A percentile compares a stretch with the other conserved stretches of the same genome.
Evolutionary conservation across 768 basidiomycete species (phyloP).

Genomic region (Saitozyma podzolica): DNA sequence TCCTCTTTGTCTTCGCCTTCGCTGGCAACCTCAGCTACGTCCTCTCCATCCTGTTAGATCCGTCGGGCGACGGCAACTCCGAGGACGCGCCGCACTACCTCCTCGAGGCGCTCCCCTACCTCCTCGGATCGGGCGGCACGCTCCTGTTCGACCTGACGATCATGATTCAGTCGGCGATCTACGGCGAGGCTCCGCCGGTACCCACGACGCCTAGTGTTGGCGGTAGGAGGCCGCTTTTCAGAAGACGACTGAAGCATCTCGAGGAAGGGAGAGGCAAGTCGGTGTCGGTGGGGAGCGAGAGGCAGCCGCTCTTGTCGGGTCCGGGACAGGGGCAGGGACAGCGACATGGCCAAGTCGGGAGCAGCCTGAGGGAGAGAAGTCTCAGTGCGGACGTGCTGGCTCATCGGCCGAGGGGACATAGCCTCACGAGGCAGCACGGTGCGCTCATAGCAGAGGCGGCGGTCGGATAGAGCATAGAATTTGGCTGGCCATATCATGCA

Average conservation of each 20-base stretch:
- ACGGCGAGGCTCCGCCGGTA: constrained; percentile 54
- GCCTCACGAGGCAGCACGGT: too few relatives aligned
- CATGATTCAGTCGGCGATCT: constrained; percentile 78
- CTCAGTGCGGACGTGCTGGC: too few relatives aligned
- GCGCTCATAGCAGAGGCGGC: too few relatives aligned
- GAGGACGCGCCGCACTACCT: constrained; percentile 67
- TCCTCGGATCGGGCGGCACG: constrained; percentile 89
- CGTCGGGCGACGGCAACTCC: constrained; percentile 54
- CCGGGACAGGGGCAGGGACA: neutral
- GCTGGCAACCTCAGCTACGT: constrained; percentile 93
- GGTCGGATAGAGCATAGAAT: too few relatives aligned
- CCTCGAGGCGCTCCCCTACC: constrained; percentile 83
- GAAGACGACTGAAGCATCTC: constrained; percentile 17
- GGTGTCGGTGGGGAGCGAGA: constrained; percentile 7
- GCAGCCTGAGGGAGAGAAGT: too few relatives aligned
- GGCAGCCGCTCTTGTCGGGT: constrained; percentile 19
- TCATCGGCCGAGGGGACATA: too few relatives aligned
- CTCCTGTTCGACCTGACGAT: constrained; percentile 91
- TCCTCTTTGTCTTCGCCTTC: constrained; percentile 90
- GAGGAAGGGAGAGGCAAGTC: constrained; percentile 25
- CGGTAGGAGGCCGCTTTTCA: constrained; percentile 2
- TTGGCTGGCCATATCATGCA: too few relatives aligned
- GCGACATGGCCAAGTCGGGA: too few relatives aligned
- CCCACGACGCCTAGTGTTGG: neutral
- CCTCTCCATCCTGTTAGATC: constrained; percentile 78